These are phyloP conservation scores for Microbotryum silenes-acaulis DNA, from an alignment of 1,284 basidiomycete species.

Conservation along the genomic window DNA sequence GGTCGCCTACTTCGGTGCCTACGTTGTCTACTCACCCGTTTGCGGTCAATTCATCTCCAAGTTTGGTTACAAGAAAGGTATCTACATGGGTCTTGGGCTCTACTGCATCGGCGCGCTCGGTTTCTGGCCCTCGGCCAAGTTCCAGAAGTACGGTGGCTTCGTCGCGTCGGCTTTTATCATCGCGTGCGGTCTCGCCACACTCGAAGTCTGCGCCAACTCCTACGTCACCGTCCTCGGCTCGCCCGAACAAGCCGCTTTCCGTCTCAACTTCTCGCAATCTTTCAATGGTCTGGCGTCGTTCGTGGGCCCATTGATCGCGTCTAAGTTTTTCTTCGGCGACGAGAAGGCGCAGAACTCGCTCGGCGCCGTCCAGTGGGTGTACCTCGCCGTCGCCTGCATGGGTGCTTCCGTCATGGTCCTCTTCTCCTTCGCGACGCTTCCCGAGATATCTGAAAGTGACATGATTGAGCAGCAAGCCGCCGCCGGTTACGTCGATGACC, in stretches of 20 bases:
- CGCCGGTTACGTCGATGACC: conserved; percentile 47
- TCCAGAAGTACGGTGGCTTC: conserved; percentile 52
- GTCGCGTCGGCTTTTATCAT: conserved; percentile 48
- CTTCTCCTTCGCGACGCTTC: conserved; percentile 65
- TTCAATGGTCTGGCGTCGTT: conserved; percentile 74
- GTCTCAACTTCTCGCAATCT: conserved; percentile 72
- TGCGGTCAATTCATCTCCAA: conserved; percentile 43
- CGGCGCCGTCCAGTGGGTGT: conserved; percentile 71
- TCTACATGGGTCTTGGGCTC: conserved; percentile 55
- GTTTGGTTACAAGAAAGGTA: conserved; percentile 45
- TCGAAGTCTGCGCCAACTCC: conserved; percentile 56
- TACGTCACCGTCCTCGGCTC: conserved; percentile 62
- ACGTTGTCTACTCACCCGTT: conserved; percentile 39
- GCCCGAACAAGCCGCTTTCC: conserved; percentile 63
- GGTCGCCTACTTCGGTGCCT: conserved; percentile 64
- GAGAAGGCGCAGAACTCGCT: conserved; percentile 55
- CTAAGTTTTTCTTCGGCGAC: conserved; percentile 55
- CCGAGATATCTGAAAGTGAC: conserved; percentile 58
- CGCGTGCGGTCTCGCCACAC: conserved; percentile 62
- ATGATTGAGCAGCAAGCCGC: conserved; percentile 38
- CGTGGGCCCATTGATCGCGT: conserved; percentile 69
- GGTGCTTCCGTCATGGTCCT: conserved; percentile 57
- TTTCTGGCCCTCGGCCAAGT: conserved; percentile 72
- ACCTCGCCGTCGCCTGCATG: conserved; percentile 63
- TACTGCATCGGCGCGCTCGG: conserved; percentile 66